Evolutionary conservation across 2,329 filamentous ascomycete species (phyloP).

Genomic region (Hymenoscyphus occultus): DNA sequence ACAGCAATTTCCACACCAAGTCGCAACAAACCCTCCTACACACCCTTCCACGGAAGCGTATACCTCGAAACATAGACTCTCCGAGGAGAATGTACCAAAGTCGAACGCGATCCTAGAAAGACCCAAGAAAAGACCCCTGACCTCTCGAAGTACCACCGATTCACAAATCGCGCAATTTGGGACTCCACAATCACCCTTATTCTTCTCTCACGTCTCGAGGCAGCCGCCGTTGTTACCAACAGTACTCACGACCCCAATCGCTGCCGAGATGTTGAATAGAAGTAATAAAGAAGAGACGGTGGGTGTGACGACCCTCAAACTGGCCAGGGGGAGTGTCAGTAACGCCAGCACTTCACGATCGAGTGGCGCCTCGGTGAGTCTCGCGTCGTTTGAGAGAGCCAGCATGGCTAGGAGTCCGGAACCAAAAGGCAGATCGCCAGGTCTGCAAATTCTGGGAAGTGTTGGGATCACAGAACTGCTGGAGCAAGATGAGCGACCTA

Average conservation of each 20-base stretch:
- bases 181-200: constrained; percentile 46
- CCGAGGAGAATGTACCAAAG: constrained; percentile 21
- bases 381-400: constrained; percentile 49
- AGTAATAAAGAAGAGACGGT: constrained; percentile 24
- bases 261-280: constrained; percentile 28
- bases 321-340: constrained; percentile 52
- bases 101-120: constrained; percentile 23
- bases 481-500: constrained; percentile 73
- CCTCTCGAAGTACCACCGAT: constrained; percentile 38
- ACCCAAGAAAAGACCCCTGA: constrained; percentile 32
- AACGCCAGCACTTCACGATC: constrained; percentile 47
- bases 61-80: constrained; percentile 28
- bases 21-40: not conserved
- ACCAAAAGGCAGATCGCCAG: constrained; percentile 44
- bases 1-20: not conserved
- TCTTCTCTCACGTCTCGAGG: constrained; percentile 48
- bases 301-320: constrained; percentile 51
- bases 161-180: constrained; percentile 26
- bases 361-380: constrained; percentile 42
- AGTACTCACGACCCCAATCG: constrained; percentile 23
- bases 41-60: constrained; percentile 11
- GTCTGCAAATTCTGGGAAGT: constrained; percentile 56
- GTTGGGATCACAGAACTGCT: constrained; percentile 70
- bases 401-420: constrained; percentile 53
- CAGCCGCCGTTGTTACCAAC: constrained; percentile 44